Base-by-base conservation (phyloP, 345 rosid genomes). In the Brassica juncea region DNA sequence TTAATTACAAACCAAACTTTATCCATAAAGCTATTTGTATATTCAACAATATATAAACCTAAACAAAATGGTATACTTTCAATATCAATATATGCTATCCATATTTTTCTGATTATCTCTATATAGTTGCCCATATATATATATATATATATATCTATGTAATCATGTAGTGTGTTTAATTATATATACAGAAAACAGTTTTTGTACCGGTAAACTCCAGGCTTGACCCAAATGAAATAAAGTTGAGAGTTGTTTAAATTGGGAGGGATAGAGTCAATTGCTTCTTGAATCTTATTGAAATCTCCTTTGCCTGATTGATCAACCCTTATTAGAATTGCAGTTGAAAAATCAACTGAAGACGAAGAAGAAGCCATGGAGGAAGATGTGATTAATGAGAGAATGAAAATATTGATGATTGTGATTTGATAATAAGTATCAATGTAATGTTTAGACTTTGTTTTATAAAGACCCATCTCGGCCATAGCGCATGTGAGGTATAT, bases 301-400 rank as follows among this genome's bases (percentile, higher is more conserved):
- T 90, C 89, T 74, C 94, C 93, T 12, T 83, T 85, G 12, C 93
- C 94, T 0, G 89, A 83, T 27, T 86, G 90, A 84, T 92, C 97
- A 39, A 92, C 95, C 21, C 78, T 81, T 66, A 92, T 70, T 9
- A 88, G 86, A 76, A 80, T 32, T 7, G 91, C 89, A 8, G 78
- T 72, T 0, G 92, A 84, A 60, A 54, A 62, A 65, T 83, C 86
- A 0, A 47, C 55, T 1, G 82, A 74, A 62, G 66, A 44, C 21
- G 66, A 79, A 72, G 77, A 72, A 71, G 81, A 75, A 73, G 74
- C 84, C 81, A 81, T 73, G 15, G 74, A 58, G 52, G 66, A 66
- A 63, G 49, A 70, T 67, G 62, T 65, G 60, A 75, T 30, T 47
- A 28, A 69, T 70, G 64, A 68, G 37, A 79, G 78, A 6, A 84